Evolutionary conservation across 1,284 basidiomycete genomes (phyloP).

Genomic region (Ustilago xerochloae): DNA sequence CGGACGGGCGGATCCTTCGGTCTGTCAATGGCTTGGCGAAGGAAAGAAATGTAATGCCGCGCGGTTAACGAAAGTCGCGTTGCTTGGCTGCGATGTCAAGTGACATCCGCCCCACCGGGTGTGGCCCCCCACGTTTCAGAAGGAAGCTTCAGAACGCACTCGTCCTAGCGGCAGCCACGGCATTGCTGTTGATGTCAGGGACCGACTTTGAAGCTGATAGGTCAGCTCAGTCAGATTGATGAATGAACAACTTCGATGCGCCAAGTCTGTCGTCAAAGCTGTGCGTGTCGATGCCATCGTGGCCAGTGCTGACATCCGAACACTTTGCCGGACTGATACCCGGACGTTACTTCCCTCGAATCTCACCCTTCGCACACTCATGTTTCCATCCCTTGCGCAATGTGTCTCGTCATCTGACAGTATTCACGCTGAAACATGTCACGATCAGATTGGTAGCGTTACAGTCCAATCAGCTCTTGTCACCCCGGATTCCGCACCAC

Average conservation of each 20-base stretch:
- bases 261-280: background rate
- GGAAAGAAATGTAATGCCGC: background rate
- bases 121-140: slow-evolving; percentile 20
- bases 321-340: slow-evolving; percentile 26
- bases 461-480: background rate
- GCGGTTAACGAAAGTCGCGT: background rate
- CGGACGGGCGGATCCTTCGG: slow-evolving; percentile 6
- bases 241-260: background rate
- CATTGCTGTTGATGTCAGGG: background rate
- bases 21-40: background rate
- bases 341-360: background rate
- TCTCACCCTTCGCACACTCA: background rate
- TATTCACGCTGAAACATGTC: background rate
- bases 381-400: background rate
- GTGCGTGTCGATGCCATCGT: slow-evolving; percentile 1
- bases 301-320: slow-evolving; percentile 5
- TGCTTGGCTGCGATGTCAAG: slow-evolving; percentile 15
- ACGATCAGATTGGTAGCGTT: background rate
- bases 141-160: no score
- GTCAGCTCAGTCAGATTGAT: background rate
- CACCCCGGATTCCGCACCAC: background rate
- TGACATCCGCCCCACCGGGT: slow-evolving; percentile 6
- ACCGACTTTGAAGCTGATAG: background rate
- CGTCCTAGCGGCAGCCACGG: no score
- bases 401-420: background rate